phyloP scores from a whole-genome alignment of 176 grass and related monocot species.

The Rhynchospora pubera region DNA sequence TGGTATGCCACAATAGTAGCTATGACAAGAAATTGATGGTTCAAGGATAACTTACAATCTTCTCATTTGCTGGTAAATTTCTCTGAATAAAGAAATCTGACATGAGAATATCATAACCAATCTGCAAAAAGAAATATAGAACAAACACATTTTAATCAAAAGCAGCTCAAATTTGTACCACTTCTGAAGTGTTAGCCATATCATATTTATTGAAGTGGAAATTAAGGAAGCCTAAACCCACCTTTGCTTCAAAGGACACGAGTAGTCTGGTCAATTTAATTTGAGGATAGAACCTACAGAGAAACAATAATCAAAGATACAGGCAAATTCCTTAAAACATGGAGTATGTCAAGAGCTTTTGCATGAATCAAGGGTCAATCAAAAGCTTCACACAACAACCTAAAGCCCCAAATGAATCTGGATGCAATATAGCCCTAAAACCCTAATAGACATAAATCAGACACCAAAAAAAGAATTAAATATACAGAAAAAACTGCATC shows the following conservation, averaged over 20 bases:
- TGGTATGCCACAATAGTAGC: neutral
- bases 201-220: slow-evolving; percentile 16
- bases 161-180: neutral
- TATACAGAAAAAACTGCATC: neutral
- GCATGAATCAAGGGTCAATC: neutral
- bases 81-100: slow-evolving; percentile 83
- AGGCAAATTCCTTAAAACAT: neutral
- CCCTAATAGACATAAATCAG: neutral
- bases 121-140: slow-evolving; percentile 40
- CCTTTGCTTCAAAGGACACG: slow-evolving; percentile 84
- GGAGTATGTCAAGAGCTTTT: neutral
- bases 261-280: slow-evolving; percentile 61
- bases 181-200: neutral
- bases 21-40: slow-evolving; percentile 10
- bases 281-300: slow-evolving; percentile 75
- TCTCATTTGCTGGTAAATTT: slow-evolving; percentile 57
- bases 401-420: neutral
- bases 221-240: slow-evolving; percentile 19
- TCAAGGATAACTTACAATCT: slow-evolving; percentile 58
- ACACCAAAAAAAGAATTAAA: neutral
- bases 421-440: neutral
- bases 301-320: slow-evolving; percentile 11
- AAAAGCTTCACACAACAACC: neutral
- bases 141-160: neutral
- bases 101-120: slow-evolving; percentile 90